A percentile compares a stretch with the other conserved stretches of the same genome.
Conservation (phyloP, 176 grass and related monocot genomes). For the Rhynchospora pubera region DNA sequence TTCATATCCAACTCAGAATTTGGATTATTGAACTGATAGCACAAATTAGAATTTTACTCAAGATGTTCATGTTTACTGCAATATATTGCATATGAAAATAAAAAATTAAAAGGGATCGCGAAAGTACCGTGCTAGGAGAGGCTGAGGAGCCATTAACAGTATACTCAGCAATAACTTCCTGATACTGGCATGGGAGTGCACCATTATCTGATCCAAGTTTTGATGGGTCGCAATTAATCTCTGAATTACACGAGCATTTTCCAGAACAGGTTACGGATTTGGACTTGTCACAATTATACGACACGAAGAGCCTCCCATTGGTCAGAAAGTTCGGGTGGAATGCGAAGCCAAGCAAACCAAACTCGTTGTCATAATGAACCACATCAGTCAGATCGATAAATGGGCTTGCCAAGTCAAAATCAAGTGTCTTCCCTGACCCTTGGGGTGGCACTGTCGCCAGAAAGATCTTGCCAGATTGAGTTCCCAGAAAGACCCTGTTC, state of each 20-base stretch:
- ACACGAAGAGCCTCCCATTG: slow-evolving; percentile 30
- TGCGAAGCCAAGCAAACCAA: background rate
- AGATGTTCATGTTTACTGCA: background rate
- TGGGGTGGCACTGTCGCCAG: background rate
- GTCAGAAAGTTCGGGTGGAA: slow-evolving; percentile 24
- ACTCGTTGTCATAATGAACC: slow-evolving; percentile 16
- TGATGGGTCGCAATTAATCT: slow-evolving; percentile 15
- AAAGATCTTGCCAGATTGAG: slow-evolving; percentile 20
- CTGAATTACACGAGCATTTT: slow-evolving; percentile 9
- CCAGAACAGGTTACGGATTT: slow-evolving; percentile 10
- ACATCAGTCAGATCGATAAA: slow-evolving; percentile 22
- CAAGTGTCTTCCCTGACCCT: slow-evolving; percentile 8
- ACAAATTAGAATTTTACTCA: background rate
- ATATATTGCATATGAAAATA: background rate
- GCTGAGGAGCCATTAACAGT: slow-evolving; percentile 7
- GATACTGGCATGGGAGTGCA: slow-evolving; percentile 9
- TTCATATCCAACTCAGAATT: background rate
- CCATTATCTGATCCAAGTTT: slow-evolving; percentile 10
- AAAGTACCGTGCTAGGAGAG: slow-evolving; percentile 17
- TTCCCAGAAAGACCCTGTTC: slow-evolving; percentile 6
- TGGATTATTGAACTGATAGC: background rate
- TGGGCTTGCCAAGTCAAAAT: background rate
- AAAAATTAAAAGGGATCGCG: background rate
- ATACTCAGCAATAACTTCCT: slow-evolving; percentile 19
- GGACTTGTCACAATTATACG: slow-evolving; percentile 20